Evolutionary conservation across 2,329 filamentous ascomycete species (phyloP), one percentile per base, ranked within the genome.

Genomic region (Phoma sp.): DNA sequence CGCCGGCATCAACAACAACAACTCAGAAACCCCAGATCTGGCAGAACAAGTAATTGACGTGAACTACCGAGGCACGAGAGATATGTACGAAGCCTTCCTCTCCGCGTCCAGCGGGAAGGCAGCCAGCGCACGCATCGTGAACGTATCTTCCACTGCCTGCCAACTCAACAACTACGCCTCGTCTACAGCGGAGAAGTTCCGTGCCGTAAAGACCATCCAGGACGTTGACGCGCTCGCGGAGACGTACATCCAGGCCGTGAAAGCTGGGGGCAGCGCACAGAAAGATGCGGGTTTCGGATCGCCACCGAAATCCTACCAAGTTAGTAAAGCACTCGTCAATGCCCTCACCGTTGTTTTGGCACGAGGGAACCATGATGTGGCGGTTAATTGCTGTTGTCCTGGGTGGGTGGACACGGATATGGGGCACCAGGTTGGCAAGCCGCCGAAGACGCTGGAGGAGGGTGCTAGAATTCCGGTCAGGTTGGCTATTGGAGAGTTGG

Each of bases 301-400:
- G 5, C 24, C 57, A 6, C 53, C 61, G 2, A 51, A 49, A n/a
- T 63, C 60, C 9, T 68, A 67, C 10, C 59, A 67, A 36, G 61
- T 66, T n/a, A 68, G 64, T 27, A 67, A 67, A 45, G 61, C 63
- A n/a, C 55, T 63, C 0, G 43, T 62, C 27, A 66, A 63, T 22
- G 55, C 61, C 1, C 21, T 67, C 0, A 64, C 63, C 0, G 41
- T 66, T 2, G 55, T 66, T 0, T 39, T 68, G 10, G 58, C 64
- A 5, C 37, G 45, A 6, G 36, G 61, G 13, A 36, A 62, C 27
- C 29, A 49, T 17, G 17, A 33, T 6, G 52, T 60, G 10, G 6
- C 33, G 17, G 31, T 69, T 0, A 60, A 62, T 54, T 60, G 53
- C 51, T 63, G 60, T 49, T 67, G 63, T 53, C 59, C 57, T 1